A percentile compares a stretch with the other conserved stretches of the same genome.
Evolutionary conservation across 257 asterid species (phyloP).

Genomic region (Solanum microdontum): DNA sequence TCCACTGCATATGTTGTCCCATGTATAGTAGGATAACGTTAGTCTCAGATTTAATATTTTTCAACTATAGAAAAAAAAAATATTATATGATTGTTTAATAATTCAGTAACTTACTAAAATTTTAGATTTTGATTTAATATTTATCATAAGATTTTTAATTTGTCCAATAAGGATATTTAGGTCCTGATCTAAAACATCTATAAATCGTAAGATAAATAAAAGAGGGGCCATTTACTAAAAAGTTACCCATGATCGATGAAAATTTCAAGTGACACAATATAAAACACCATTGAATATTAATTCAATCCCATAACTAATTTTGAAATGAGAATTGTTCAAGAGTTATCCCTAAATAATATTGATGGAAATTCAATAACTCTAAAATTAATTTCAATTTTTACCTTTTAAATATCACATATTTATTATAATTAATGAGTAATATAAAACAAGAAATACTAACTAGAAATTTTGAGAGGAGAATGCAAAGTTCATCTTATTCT

Average conservation of each 20-base stretch:
- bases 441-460: not conserved
- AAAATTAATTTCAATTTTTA: not conserved
- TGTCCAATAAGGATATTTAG: too few species aligned
- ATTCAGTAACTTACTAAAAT: not conserved
- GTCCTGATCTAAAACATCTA: too few species aligned
- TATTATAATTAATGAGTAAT: not conserved
- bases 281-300: too few species aligned
- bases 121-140: not conserved
- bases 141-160: not conserved
- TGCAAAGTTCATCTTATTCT: not conserved
- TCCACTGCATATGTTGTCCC: not conserved
- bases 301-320: not conserved
- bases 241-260: not conserved
- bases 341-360: not conserved
- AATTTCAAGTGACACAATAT: too few species aligned
- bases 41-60: not conserved
- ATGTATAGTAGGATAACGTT: not conserved
- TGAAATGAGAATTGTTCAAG: not conserved
- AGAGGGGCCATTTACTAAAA: too few species aligned
- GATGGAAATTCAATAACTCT: not conserved
- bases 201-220: not conserved
- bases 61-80: not conserved
- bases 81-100: not conserved
- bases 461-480: not conserved
- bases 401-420: not conserved